Conservation (phyloP, 768 basidiomycete genomes). For the Tulasnella sp. region DNA sequence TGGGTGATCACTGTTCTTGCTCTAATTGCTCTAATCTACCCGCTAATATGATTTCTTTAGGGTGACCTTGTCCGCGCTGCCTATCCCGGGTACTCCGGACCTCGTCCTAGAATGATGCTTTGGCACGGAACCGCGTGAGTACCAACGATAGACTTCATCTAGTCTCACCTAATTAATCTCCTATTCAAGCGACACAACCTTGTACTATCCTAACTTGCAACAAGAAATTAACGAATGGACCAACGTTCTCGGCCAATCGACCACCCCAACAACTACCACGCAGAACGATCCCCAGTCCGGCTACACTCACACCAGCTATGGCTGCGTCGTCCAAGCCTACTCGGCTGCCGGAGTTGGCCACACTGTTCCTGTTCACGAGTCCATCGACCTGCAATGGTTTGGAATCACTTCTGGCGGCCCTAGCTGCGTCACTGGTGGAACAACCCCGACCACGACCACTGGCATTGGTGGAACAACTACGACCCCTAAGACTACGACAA, state of each 20-base stretch:
- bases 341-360: slow-evolving; percentile 44
- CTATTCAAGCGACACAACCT: slow-evolving; percentile 39
- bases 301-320: slow-evolving; percentile 44
- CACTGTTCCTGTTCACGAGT: slow-evolving; percentile 45
- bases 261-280: slow-evolving; percentile 36
- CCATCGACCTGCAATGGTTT: slow-evolving; percentile 43
- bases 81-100: slow-evolving; percentile 49
- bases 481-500: too few relatives aligned
- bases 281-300: slow-evolving; percentile 39
- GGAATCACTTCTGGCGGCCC: slow-evolving; percentile 32
- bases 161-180: neutral
- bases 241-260: slow-evolving; percentile 43
- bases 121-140: slow-evolving; percentile 46
- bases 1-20: slow-evolving; percentile 32
- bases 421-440: neutral
- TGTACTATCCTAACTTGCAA: slow-evolving; percentile 44
- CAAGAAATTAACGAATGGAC: slow-evolving; percentile 53
- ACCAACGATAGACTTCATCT: neutral
- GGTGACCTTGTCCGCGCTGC: slow-evolving; percentile 41
- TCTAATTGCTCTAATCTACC: too few relatives aligned
- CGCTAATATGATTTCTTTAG: slow-evolving; percentile 24
- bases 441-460: slow-evolving; percentile 17
- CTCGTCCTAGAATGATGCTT: slow-evolving; percentile 44
- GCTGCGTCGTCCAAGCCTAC: slow-evolving; percentile 44
- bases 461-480: too few relatives aligned